Evolutionary conservation across 163 green algal species (phyloP).

Genomic region (Picocystis sp.): DNA sequence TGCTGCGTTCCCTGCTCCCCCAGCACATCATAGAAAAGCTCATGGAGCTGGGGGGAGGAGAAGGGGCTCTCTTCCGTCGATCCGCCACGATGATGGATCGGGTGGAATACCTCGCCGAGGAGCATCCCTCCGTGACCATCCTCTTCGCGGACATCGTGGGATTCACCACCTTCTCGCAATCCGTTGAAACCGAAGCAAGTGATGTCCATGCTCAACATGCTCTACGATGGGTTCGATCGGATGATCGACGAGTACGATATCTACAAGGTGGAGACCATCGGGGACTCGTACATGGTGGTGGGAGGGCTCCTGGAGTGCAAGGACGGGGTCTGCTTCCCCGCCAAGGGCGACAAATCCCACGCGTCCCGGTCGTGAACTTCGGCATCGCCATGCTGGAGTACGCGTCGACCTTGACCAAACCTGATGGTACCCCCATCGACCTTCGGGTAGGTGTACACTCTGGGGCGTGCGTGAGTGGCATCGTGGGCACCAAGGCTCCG

Average conservation of each 20-base stretch:
- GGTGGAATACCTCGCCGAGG: conserved; percentile 10
- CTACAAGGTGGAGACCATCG: conserved; percentile 41
- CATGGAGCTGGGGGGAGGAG: too few relatives aligned
- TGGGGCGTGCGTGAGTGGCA: conserved; percentile 22
- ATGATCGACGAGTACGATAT: conserved; percentile 29
- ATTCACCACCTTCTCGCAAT: conserved; percentile 15
- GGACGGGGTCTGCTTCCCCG: too few relatives aligned
- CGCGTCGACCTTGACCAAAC: conserved; percentile 18
- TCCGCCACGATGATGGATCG: too few relatives aligned
- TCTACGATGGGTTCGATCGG: conserved; percentile 32
- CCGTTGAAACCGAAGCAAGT: conserved; percentile 13
- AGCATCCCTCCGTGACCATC: conserved; percentile 24
- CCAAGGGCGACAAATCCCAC: conserved; percentile 13
- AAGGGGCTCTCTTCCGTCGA: too few relatives aligned
- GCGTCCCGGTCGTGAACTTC: conserved; percentile 23
- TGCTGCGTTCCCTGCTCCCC: too few relatives aligned
- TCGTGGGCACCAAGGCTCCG: conserved; percentile 35
- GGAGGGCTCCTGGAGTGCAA: conserved; percentile 12
- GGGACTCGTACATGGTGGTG: conserved; percentile 32
- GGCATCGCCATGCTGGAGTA: conserved; percentile 27
- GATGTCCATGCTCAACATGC: conserved; percentile 31
- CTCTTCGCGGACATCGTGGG: conserved; percentile 37
- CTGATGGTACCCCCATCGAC: conserved; percentile 15
- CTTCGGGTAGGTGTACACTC: conserved; percentile 26
- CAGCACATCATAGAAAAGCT: too few relatives aligned